Conservation (phyloP, 2,329 filamentous ascomycete species). For the Ramularia collo-cygni region DNA sequence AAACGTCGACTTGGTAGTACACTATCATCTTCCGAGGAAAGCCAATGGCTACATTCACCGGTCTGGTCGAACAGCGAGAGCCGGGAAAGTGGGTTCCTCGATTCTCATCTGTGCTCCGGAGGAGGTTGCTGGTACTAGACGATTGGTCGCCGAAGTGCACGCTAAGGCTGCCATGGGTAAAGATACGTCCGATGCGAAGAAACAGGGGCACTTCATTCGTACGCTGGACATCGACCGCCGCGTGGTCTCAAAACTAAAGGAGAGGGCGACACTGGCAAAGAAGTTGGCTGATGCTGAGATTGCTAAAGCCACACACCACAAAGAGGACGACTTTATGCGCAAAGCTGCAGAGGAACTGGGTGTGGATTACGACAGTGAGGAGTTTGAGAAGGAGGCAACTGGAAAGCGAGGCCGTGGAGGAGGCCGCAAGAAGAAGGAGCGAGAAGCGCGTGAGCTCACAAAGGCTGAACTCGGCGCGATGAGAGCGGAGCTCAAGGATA, state of each 20-base stretch:
- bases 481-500: slow-evolving; percentile 62
- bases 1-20: slow-evolving; percentile 78
- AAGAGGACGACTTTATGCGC: slow-evolving; percentile 77
- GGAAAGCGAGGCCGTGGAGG: slow-evolving; percentile 59
- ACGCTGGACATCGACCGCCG: slow-evolving; percentile 78
- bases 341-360: slow-evolving; percentile 85
- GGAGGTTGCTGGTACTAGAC: slow-evolving; percentile 75
- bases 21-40: slow-evolving; percentile 88
- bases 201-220: slow-evolving; percentile 59
- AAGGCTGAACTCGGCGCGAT: slow-evolving; percentile 68
- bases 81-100: slow-evolving; percentile 67
- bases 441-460: slow-evolving; percentile 57
- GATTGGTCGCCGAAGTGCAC: slow-evolving; percentile 84
- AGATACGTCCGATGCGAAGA: slow-evolving; percentile 42
- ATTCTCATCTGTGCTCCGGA: slow-evolving; percentile 87
- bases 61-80: slow-evolving; percentile 88
- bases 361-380: slow-evolving; percentile 86
- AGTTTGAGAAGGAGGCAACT: slow-evolving; percentile 59
- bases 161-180: slow-evolving; percentile 42
- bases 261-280: slow-evolving; percentile 74
- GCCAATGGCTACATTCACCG: slow-evolving; percentile 94
- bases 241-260: slow-evolving; percentile 67
- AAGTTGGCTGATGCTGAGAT: slow-evolving; percentile 73
- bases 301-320: slow-evolving; percentile 79
- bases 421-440: slow-evolving; percentile 67